These are phyloP conservation scores for Metschnikowia peoriensis DNA, from an alignment of 805 yeast genomes.

Conservation along the genomic window DNA sequence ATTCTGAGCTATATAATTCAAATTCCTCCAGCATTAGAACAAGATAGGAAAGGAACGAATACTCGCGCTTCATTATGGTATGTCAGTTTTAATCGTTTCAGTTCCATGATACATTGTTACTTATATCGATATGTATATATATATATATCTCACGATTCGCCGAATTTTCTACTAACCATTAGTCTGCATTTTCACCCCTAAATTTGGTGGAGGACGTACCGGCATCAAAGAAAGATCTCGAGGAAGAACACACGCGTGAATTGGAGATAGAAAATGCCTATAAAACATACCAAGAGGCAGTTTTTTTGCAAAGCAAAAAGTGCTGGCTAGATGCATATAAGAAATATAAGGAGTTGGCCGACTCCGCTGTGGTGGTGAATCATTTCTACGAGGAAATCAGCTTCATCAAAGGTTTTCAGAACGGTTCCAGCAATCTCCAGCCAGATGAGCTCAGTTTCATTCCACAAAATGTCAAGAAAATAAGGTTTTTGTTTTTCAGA, in stretches of 20 bases:
- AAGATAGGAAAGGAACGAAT: background rate
- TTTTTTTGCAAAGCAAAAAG: slow-evolving; percentile 54
- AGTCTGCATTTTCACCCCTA: slow-evolving; percentile 75
- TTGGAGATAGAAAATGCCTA: slow-evolving; percentile 86
- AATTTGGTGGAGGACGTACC: slow-evolving; percentile 69
- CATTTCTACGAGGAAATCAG: slow-evolving; percentile 42
- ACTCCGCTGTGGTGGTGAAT: slow-evolving; percentile 59
- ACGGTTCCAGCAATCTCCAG: slow-evolving; percentile 31
- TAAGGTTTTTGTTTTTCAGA: slow-evolving; percentile 75
- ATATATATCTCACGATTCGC: too few species aligned
- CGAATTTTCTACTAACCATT: slow-evolving; percentile 5
- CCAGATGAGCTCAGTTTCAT: slow-evolving; percentile 42
- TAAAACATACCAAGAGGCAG: slow-evolving; percentile 68
- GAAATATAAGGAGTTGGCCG: slow-evolving; percentile 61
- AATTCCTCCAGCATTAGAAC: background rate
- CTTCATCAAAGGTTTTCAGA: slow-evolving; percentile 38
- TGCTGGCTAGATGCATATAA: slow-evolving; percentile 49
- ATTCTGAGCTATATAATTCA: too few species aligned
- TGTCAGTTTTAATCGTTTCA: background rate
- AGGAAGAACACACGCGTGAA: slow-evolving; percentile 89
- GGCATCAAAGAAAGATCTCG: slow-evolving; percentile 52
- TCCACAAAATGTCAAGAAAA: slow-evolving; percentile 69
- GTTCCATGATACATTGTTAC: background rate
- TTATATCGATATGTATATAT: background rate
- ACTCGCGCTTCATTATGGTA: background rate